Conservation (phyloP, 148 eudicot genomes). For the Rhododendron vialii region DNA sequence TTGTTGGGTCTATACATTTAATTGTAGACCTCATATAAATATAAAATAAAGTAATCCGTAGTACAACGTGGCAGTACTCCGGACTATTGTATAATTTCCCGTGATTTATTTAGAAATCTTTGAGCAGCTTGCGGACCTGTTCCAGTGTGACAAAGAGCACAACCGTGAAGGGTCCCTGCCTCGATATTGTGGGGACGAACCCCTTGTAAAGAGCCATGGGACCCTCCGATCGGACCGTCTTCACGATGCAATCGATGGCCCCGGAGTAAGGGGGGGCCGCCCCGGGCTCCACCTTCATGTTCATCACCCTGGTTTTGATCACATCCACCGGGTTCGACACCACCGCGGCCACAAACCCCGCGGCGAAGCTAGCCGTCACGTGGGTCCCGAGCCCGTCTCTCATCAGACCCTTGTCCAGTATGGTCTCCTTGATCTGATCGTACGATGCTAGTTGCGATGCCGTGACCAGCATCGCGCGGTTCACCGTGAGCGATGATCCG, state of each 20-base stretch:
- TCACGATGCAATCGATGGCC: constrained; percentile 29
- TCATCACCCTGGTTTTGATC: constrained; percentile 54
- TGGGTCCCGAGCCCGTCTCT: constrained; percentile 32
- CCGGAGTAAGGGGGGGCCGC: constrained; percentile 33
- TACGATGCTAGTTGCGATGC: neutral
- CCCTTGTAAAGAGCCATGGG: constrained; percentile 39
- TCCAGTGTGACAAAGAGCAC: constrained; percentile 39
- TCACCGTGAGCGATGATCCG: constrained; percentile 53
- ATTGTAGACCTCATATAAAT: too few species aligned
- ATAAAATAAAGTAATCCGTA: too few species aligned
- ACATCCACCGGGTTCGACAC: constrained; percentile 52
- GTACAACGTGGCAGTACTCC: too few species aligned
- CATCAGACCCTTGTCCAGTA: neutral
- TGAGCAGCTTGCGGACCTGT: constrained; percentile 33
- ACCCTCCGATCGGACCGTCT: constrained; percentile 32
- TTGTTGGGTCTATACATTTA: too few species aligned
- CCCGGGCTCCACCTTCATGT: constrained; percentile 46
- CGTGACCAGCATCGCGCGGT: constrained; percentile 31
- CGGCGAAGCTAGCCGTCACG: constrained; percentile 45
- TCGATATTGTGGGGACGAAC: constrained; percentile 35
- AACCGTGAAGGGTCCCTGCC: constrained; percentile 40
- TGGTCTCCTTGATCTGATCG: neutral
- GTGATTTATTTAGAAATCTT: constrained; percentile 13
- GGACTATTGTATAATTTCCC: too few species aligned
- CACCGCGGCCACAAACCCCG: constrained; percentile 47